Evolutionary conservation across 805 yeast genomes (phyloP).

Genomic region (Myxozyma melibiosi): DNA sequence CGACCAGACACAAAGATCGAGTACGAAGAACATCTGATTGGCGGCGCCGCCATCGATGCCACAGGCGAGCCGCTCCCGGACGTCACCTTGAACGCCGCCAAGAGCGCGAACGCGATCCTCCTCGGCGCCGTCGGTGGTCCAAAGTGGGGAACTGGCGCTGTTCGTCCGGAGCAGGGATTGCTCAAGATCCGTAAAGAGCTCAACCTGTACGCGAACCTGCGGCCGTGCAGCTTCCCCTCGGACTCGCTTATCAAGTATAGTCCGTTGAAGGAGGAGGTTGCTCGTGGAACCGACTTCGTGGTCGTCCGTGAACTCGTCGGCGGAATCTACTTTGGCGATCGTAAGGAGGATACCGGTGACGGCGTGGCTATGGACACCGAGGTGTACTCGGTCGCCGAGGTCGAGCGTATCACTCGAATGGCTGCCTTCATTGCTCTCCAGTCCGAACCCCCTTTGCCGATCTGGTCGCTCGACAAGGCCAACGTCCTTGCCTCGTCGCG

Average conservation of each 20-base stretch:
- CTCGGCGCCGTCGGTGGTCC: conserved; percentile 99
- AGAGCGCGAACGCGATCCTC: conserved; percentile 88
- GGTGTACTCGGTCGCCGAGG: conserved; percentile 86
- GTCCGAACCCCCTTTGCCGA: conserved; percentile 88
- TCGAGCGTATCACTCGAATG: conserved; percentile 95
- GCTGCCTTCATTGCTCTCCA: conserved; percentile 96
- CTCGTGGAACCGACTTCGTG: conserved; percentile 85
- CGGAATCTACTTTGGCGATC: conserved; percentile 96
- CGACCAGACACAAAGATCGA: conserved; percentile 61
- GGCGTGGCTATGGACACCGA: conserved; percentile 94
- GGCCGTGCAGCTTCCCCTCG: conserved; percentile 93
- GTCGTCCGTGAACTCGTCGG: conserved; percentile 97
- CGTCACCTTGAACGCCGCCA: conserved; percentile 78
- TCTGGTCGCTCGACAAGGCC: conserved; percentile 97
- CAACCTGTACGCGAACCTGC: conserved; percentile 89
- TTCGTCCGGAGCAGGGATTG: conserved; percentile 97
- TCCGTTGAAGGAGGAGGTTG: conserved; percentile 83
- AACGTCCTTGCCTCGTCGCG: conserved; percentile 95
- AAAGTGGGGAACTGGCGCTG: conserved; percentile 96
- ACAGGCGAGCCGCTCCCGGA: conserved; percentile 91
- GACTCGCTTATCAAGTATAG: conserved; percentile 82
- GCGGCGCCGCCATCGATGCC: conserved; percentile 98
- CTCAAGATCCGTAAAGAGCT: conserved; percentile 92
- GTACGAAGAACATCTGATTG: conserved; percentile 83
- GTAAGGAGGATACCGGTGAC: conserved; percentile 86